Conservation (phyloP, 169 alveolate genomes). For the Plasmodium sp. region DNA sequence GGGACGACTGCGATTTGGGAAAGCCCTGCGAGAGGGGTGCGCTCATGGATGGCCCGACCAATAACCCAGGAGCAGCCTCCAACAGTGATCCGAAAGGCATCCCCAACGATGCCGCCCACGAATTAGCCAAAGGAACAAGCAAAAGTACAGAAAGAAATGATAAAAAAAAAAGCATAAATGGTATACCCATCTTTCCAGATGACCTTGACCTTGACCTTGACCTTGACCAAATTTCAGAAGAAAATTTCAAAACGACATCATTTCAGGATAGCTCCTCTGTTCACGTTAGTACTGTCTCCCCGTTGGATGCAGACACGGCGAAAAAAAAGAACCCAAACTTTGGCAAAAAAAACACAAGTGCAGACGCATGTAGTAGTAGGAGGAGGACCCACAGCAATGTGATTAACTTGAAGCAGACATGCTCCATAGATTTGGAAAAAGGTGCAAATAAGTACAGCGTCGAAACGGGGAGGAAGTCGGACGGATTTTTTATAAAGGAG, state of each 20-base stretch:
- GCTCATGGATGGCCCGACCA: not conserved
- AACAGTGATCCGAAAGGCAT: not conserved
- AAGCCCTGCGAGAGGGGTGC: not conserved
- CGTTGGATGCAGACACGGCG: not conserved
- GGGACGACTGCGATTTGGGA: not conserved
- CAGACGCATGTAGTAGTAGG: not conserved
- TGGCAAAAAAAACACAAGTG: not conserved
- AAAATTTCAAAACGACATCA: not conserved
- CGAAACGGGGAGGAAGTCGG: not conserved
- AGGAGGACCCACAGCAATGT: not conserved
- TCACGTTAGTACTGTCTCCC: not conserved
- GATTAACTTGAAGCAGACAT: not conserved
- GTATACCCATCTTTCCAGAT: slow-evolving; percentile 66
- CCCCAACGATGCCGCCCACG: not conserved
- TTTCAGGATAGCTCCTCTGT: not conserved
- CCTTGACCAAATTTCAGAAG: slow-evolving; percentile 28
- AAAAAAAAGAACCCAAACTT: not conserved
- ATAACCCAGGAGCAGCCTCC: not conserved
- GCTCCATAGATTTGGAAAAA: not conserved
- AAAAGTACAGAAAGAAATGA: not conserved
- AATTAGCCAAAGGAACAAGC: not conserved
- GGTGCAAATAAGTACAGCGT: not conserved
- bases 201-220: slow-evolving; percentile 44
- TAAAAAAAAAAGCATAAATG: not conserved
- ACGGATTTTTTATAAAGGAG: not conserved